Conservation (phyloP, 208 protist genomes). For the Leishmania gerbilli region DNA sequence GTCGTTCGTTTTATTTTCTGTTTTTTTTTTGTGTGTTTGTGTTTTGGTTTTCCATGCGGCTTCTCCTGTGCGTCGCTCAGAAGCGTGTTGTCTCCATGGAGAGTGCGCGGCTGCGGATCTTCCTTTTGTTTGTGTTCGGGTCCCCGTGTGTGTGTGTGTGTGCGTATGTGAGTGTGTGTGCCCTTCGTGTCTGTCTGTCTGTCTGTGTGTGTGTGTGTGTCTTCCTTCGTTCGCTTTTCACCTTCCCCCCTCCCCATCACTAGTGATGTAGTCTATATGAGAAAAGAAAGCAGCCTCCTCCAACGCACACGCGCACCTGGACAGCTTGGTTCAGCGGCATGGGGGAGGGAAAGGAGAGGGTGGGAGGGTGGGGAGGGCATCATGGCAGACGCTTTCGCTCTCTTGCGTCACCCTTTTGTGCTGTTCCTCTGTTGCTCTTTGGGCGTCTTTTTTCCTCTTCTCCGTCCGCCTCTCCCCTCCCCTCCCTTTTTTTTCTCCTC, state of each 20-base stretch:
- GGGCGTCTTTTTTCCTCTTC: background rate
- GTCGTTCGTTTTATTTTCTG: background rate
- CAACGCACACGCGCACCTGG: background rate
- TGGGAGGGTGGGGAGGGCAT: background rate
- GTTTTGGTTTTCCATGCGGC: constrained; percentile 7
- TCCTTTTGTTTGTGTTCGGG: background rate
- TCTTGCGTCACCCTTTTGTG: background rate
- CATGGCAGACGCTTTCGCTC: background rate
- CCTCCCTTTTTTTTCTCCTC: background rate
- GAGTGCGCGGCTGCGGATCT: background rate
- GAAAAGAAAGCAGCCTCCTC: background rate
- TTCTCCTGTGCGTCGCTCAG: constrained; percentile 4
- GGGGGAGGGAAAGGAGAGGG: background rate
- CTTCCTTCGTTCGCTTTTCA: background rate
- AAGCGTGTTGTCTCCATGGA: background rate
- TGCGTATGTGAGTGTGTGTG: background rate
- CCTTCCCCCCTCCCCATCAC: background rate
- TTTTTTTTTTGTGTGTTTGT: background rate
- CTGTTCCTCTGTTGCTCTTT: background rate
- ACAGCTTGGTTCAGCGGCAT: background rate
- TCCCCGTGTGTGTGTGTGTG: background rate
- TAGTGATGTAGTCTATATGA: constrained; percentile 7
- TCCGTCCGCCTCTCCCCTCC: no score
- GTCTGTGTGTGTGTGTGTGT: background rate
- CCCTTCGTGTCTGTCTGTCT: background rate